Evolutionary conservation across 805 yeast species (phyloP), one percentile per base, ranked within the genome.

Genomic region (Saccharomycopsis sp.): DNA sequence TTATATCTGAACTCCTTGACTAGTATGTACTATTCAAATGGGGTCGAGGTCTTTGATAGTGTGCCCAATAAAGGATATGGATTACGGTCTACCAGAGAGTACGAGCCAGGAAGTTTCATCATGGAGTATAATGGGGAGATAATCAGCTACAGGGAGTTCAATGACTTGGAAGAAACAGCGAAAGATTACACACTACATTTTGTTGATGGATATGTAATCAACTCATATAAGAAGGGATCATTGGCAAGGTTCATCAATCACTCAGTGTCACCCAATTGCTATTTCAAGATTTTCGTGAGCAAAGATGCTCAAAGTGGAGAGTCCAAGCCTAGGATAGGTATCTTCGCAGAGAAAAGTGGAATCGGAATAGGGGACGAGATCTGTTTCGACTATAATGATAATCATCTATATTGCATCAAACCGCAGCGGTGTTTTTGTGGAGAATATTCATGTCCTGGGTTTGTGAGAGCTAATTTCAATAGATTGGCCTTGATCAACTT

Each of bases 71-170:
- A 65, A 44, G 74, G 74, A 3, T 56, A 53, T 39, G 75, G 75
- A 1, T 52, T 70, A 10, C 47, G 65, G 13, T 63, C 74, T 2
- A 51, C 56, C 3, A 51, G 67, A 22, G 47, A 52, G 1, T 67
- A 63, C 34, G 48, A 53, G 4, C 60, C 67, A 12, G 63, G 61
- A 4, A 60, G 58, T 32, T 53, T 70, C n/a, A 60, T 70, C 21
- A 52, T 66, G 21, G 75, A 70, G 48, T 70, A 69, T 48, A 62
- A 69, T 2, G 76, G 76, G 9, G 75, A 71, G 40, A 65, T 70
- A 12, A 61, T 71, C 19, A 60, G 60, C 36, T 61, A 60, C 23
- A 48, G 50, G 3, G 65, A 62, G 36, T 64, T 69, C 53, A 60
- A 62, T 22, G 45, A 52, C 13, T 50, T 73, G 20, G 56, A 54